A percentile compares a stretch with the other conserved stretches of the same genome.
Evolutionary conservation across 2,329 filamentous ascomycete genomes (phyloP).

Genomic region (Coleophoma eucalyptorum): DNA sequence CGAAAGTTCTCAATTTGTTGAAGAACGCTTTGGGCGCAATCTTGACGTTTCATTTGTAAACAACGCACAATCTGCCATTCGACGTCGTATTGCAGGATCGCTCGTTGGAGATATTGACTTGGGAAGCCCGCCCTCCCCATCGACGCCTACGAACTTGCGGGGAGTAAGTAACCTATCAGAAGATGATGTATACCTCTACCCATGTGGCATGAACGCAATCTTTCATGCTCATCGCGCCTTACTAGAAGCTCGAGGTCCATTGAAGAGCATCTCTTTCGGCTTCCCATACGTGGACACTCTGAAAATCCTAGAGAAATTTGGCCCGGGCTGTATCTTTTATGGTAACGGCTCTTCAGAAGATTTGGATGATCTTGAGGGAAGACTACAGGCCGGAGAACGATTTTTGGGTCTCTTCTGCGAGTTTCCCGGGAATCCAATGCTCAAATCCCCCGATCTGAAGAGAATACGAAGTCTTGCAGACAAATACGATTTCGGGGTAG

Average conservation of each 20-base stretch:
- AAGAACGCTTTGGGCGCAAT: conserved; percentile 92
- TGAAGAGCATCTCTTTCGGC: conserved; percentile 87
- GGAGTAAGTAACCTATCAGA: conserved; percentile 67
- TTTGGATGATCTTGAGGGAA: conserved; percentile 75
- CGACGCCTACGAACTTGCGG: conserved; percentile 43
- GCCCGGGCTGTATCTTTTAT: conserved; percentile 84
- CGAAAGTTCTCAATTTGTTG: conserved; percentile 79
- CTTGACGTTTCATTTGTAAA: conserved; percentile 74
- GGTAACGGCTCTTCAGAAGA: conserved; percentile 75
- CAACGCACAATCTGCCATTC: conserved; percentile 81
- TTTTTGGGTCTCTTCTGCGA: conserved; percentile 89
- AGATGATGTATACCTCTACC: conserved; percentile 84
- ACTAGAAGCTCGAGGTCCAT: conserved; percentile 55
- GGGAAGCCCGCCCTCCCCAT: conserved; percentile 47
- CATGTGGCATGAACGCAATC: conserved; percentile 92
- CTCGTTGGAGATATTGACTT: conserved; percentile 70
- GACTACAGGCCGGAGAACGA: conserved; percentile 67
- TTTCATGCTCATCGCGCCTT: conserved; percentile 81
- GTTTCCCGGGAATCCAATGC: conserved; percentile 87
- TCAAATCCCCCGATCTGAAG: conserved; percentile 77
- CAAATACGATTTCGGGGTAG: conserved; percentile 80
- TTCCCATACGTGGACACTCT: conserved; percentile 97
- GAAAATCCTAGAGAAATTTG: conserved; percentile 93
- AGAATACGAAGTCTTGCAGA: conserved; percentile 81
- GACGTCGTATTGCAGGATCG: conserved; percentile 83